These are phyloP conservation scores for Sugiyamaella americana DNA, from an alignment of 805 yeast species.

Conservation along the genomic window DNA sequence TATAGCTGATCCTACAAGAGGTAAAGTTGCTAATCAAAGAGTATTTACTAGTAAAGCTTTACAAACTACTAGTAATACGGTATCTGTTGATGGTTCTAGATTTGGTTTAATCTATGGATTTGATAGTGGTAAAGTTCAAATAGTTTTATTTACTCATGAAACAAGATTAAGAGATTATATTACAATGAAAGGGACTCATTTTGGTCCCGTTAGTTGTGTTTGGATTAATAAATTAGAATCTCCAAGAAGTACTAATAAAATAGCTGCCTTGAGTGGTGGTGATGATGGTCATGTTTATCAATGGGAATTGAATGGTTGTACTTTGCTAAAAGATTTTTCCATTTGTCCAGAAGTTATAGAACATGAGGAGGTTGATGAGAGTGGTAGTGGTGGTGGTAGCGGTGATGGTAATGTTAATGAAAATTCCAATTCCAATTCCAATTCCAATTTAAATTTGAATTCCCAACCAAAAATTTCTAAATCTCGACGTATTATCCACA, in stretches of 20 bases:
- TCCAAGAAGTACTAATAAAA: conserved; percentile 11
- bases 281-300: conserved; percentile 17
- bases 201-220: conserved; percentile 21
- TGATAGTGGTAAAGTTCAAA: conserved; percentile 21
- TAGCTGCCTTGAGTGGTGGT: conserved; percentile 19
- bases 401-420: too few relatives aligned
- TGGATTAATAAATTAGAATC: conserved; percentile 25
- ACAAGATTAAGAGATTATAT: conserved; percentile 24
- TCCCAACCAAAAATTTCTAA: not conserved
- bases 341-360: conserved; percentile 5
- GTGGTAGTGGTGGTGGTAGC: too few relatives aligned
- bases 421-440: not conserved
- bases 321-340: conserved; percentile 1
- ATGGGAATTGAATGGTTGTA: conserved; percentile 19
- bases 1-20: conserved; percentile 28
- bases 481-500: conserved; percentile 8
- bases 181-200: conserved; percentile 21
- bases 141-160: conserved; percentile 22
- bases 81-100: conserved; percentile 25
- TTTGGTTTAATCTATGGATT: conserved; percentile 29
- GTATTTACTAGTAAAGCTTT: conserved; percentile 20
- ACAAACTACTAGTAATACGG: conserved; percentile 14
- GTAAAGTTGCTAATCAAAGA: conserved; percentile 25
- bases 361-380: not conserved
- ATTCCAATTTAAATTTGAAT: too few relatives aligned